phyloP scores from a whole-genome alignment of 768 basidiomycete species.

The Suillus decipiens region DNA sequence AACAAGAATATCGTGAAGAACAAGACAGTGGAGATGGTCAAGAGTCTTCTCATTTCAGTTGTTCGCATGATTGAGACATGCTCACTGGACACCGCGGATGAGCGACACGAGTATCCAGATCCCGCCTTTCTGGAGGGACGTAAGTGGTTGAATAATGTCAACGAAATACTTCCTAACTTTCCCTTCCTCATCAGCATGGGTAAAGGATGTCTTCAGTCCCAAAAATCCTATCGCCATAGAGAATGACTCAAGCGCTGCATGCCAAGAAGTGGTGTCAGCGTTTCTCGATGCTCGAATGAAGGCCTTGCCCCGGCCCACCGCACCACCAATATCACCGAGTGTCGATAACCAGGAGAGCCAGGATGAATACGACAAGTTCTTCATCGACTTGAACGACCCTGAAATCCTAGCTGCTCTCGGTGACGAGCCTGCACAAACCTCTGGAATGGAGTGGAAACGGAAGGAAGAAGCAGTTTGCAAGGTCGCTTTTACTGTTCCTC shows the following conservation, averaged over 20 bases:
- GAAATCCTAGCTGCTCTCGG: constrained; percentile 56
- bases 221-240: constrained; percentile 43
- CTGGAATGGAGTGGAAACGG: constrained; percentile 31
- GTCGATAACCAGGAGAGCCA: constrained; percentile 70
- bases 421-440: constrained; percentile 28
- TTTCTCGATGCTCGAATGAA: constrained; percentile 60
- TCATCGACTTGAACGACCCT: constrained; percentile 64
- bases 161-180: constrained; percentile 12
- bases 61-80: constrained; percentile 49
- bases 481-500: constrained; percentile 36
- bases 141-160: constrained; percentile 31
- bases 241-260: constrained; percentile 49
- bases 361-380: constrained; percentile 66
- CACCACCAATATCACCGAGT: constrained; percentile 27
- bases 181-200: constrained; percentile 50
- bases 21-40: constrained; percentile 42
- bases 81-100: constrained; percentile 38
- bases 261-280: constrained; percentile 57
- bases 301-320: constrained; percentile 47
- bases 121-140: constrained; percentile 56
- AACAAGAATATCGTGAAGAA: constrained; percentile 16
- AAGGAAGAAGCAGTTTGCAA: constrained; percentile 53
- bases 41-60: constrained; percentile 57
- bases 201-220: constrained; percentile 49
- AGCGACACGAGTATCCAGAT: constrained; percentile 57